Conservation (phyloP, 441 rosid genomes). For the Gossypium davidsonii region DNA sequence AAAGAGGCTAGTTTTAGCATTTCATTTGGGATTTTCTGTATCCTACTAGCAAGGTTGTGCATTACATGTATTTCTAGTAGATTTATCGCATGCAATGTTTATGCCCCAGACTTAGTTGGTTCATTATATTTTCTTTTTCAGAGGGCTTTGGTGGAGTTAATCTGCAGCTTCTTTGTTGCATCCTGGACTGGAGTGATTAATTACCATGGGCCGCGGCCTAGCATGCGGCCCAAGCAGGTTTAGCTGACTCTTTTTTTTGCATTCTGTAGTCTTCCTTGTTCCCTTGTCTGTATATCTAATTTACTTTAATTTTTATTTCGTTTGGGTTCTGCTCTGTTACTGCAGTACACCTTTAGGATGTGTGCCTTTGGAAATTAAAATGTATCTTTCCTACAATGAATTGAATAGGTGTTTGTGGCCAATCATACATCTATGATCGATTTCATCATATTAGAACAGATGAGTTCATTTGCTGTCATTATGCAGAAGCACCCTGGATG, state of each 20-base stretch:
- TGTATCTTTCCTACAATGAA: slow-evolving; percentile 15
- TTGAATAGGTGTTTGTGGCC: slow-evolving; percentile 84
- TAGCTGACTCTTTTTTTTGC: slow-evolving; percentile 3
- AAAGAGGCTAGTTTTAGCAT: neutral
- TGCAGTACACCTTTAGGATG: neutral
- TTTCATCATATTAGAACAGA: slow-evolving; percentile 86
- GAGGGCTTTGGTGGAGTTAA: slow-evolving; percentile 93
- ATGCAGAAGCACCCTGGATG: slow-evolving; percentile 99
- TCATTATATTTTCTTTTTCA: slow-evolving; percentile 23
- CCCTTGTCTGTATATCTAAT: neutral
- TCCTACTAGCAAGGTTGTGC: neutral
- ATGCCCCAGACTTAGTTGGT: neutral
- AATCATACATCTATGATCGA: slow-evolving; percentile 99
- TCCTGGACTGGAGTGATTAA: slow-evolving; percentile 98
- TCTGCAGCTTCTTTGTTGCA: slow-evolving; percentile 96
- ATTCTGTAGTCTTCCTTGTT: neutral
- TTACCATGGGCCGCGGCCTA: slow-evolving; percentile 95
- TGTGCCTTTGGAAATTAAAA: neutral
- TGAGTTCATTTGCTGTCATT: slow-evolving; percentile 94
- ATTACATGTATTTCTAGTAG: neutral
- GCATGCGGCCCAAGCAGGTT: slow-evolving; percentile 95
- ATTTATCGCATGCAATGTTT: neutral
- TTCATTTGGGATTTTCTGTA: neutral
- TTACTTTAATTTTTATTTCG: neutral
- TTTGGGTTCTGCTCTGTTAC: neutral